phyloP scores from a whole-genome alignment of 1,284 basidiomycete species.

The Microbotryum silenes-acaulis region DNA sequence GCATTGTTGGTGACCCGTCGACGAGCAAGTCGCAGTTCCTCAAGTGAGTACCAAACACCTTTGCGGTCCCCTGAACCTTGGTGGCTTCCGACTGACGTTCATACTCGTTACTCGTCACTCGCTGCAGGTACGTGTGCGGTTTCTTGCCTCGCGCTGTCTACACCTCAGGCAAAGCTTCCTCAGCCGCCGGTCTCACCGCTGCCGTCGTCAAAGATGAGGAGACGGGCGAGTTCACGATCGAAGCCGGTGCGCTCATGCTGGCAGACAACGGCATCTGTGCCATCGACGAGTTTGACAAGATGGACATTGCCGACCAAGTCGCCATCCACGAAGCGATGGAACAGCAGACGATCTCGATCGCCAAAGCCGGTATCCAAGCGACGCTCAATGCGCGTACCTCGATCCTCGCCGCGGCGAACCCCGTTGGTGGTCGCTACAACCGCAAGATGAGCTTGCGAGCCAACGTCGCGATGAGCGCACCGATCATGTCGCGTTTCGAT shows the following conservation, averaged over 20 bases:
- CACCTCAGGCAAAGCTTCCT: constrained; percentile 97
- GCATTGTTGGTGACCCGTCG: constrained; percentile 94
- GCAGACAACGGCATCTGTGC: constrained; percentile 99
- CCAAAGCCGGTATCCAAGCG: constrained; percentile 97
- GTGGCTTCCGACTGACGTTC: no score
- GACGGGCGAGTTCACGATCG: constrained; percentile 98
- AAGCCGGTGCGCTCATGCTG: constrained; percentile 97
- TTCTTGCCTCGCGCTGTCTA: constrained; percentile 98
- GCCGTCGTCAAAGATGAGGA: constrained; percentile 98
- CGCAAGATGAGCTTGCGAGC: constrained; percentile 84
- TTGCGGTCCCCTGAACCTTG: background rate
- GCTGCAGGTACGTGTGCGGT: constrained; percentile 86
- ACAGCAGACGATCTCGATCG: constrained; percentile 99
- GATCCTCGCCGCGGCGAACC: constrained; percentile 96
- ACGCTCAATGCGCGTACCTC: constrained; percentile 96
- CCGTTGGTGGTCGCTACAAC: constrained; percentile 92
- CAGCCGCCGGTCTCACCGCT: constrained; percentile 96
- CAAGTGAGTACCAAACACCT: constrained; percentile 55
- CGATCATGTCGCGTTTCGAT: constrained; percentile 99
- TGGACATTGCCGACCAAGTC: constrained; percentile 97
- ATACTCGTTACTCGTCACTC: background rate
- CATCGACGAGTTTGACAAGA: constrained; percentile 99
- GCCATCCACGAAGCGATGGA: constrained; percentile 99
- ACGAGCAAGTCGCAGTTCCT: constrained; percentile 98
- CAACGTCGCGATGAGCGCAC: constrained; percentile 97